Base-by-base conservation (phyloP, 1,284 basidiomycete genomes). In the Tilletia horrida region DNA sequence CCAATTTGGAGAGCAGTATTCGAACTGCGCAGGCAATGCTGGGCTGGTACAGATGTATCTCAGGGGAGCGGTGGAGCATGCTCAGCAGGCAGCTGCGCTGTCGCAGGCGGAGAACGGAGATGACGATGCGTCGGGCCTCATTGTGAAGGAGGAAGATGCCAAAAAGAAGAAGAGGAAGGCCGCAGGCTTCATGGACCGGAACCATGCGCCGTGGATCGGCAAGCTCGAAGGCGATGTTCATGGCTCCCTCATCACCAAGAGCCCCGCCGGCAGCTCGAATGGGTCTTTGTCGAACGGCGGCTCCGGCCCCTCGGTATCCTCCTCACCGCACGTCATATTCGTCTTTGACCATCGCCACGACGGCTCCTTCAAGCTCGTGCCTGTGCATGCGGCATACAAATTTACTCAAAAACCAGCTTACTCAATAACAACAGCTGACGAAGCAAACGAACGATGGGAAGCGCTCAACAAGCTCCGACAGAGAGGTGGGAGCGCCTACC, bases 361-460 rank as follows among this genome's bases (percentile, higher is more conserved):
- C 1, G 80, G 80, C 61, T 79, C 77, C 2, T 81, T 81, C 74
- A 76, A 77, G 48, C 73, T 80, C 50, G 75, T 81, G 29, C 80
- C 80, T 6, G 71, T 81, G 25, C 72, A 71, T 42, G 73, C 74
- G 48, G 76, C 72, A 69, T 81, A 81, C 75, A 79, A 79, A 44
- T 81, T 81, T 67, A 61, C 78, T 67, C 80, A 80, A 68, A 76
- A 73, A 66, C 77, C 77, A 29, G 73, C 72, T 35, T 73, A 78
- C 40, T 71, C 73, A 16, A 71, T 72, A 31, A 64, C 71, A 52
- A 73, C 72, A 63, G 74, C 76, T 43, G 75, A 76, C 45, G 71
- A 78, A 62, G 73, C 76, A 13, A 76, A 80, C 64, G 71, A 70
- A 23, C 55, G 55, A 16, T 59, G 55, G 55, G 55, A 59, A 29